Evolutionary conservation across 306 rosid species (phyloP).

Genomic region (Hippophae rhamnoides): DNA sequence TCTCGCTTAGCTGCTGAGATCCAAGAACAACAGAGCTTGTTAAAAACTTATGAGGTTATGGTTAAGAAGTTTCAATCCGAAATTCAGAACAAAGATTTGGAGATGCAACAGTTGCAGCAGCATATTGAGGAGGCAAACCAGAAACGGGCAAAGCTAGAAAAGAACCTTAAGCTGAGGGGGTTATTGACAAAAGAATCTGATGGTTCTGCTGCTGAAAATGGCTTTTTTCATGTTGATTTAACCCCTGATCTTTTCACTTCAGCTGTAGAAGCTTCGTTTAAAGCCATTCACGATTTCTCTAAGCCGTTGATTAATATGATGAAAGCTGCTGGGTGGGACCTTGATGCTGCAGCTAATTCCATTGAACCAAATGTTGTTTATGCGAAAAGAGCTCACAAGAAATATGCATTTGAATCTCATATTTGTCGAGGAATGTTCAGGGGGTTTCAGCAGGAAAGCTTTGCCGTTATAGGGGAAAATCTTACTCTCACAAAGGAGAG

Average conservation of each 20-base stretch:
- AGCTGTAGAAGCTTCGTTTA: conserved; percentile 65
- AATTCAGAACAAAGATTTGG: conserved; percentile 93
- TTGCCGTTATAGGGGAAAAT: conserved; percentile 53
- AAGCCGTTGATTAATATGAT: conserved; percentile 97
- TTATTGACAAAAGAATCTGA: conserved; percentile 81
- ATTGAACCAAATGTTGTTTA: conserved; percentile 70
- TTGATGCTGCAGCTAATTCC: conserved; percentile 92
- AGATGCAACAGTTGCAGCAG: conserved; percentile 79
- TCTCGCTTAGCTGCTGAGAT: conserved; percentile 99
- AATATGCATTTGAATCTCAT: conserved; percentile 94
- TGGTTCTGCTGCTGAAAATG: conserved; percentile 44
- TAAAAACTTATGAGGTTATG: conserved; percentile 98
- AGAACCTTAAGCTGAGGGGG: conserved; percentile 92
- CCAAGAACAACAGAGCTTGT: conserved; percentile 92
- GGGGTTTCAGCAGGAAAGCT: conserved; percentile 83
- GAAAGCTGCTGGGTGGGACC: conserved; percentile 99
- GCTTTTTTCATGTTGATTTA: conserved; percentile 62
- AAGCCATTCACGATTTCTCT: conserved; percentile 95
- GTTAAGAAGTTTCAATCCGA: conserved; percentile 98
- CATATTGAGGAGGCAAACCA: conserved; percentile 92
- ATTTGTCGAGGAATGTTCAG: conserved; percentile 92
- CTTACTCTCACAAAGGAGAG: conserved; percentile 46
- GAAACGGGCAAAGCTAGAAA: conserved; percentile 71
- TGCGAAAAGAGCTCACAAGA: conserved; percentile 96
- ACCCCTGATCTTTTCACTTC: conserved; percentile 85